phyloP scores from a whole-genome alignment of 179 eudicot genomes.

The Camellia oleifera region DNA sequence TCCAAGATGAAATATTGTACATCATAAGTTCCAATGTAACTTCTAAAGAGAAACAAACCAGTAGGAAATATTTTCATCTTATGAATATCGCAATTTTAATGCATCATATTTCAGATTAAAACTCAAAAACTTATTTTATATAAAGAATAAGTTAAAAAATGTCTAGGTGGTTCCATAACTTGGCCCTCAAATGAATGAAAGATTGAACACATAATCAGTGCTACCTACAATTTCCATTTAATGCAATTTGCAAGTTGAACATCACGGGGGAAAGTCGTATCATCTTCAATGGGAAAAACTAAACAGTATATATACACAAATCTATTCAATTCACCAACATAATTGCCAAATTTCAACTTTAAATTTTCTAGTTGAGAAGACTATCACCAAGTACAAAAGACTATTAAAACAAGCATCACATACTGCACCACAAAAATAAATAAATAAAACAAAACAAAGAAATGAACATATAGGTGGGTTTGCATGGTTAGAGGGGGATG shows the following conservation, averaged over 20 bases:
- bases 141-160: not conserved
- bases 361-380: slow-evolving; percentile 3
- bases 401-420: not conserved
- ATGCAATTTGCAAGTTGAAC: not conserved
- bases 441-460: not conserved
- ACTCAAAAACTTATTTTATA: not conserved
- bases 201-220: not conserved
- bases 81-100: not conserved
- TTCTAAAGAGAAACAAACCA: not conserved
- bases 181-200: not conserved
- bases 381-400: not conserved
- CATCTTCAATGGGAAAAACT: not conserved
- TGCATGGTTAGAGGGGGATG: not conserved
- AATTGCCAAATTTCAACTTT: not conserved
- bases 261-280: not conserved
- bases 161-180: not conserved
- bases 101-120: not conserved
- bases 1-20: not conserved
- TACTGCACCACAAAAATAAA: not conserved
- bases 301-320: not conserved
- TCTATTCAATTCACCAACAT: not conserved
- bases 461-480: not conserved
- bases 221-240: not conserved
- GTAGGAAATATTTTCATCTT: not conserved
- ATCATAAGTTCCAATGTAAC: not conserved